These are phyloP conservation scores for Cyclotella sp. DNA, from an alignment of 108 stramenopile species.

Conservation along the genomic window DNA sequence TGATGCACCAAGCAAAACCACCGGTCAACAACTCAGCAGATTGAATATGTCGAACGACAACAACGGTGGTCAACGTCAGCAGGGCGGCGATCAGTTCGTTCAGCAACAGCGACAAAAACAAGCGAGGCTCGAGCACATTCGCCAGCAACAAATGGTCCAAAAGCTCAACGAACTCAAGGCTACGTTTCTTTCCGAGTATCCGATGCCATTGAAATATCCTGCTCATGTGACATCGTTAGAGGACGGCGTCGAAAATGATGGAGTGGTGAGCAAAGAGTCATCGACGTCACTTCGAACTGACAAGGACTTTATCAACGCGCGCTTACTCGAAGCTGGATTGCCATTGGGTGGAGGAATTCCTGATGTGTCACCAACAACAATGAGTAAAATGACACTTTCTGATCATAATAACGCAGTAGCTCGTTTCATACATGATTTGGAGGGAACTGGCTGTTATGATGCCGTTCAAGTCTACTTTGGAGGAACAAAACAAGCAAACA, in stretches of 20 bases:
- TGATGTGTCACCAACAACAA: slow-evolving; percentile 26
- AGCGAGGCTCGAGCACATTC: not conserved
- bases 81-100: not conserved
- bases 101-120: slow-evolving; percentile 20
- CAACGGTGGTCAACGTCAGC: not conserved
- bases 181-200: slow-evolving; percentile 23
- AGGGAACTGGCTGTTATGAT: slow-evolving; percentile 73
- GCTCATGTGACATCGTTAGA: slow-evolving; percentile 11
- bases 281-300: slow-evolving; percentile 48
- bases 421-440: slow-evolving; percentile 61
- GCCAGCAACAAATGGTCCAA: slow-evolving; percentile 8
- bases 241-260: not conserved
- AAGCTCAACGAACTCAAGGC: slow-evolving; percentile 27
- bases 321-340: slow-evolving; percentile 75
- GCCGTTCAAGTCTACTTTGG: slow-evolving; percentile 67
- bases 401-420: slow-evolving; percentile 28
- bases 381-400: slow-evolving; percentile 40
- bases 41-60: not conserved
- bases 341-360: slow-evolving; percentile 58
- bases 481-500: slow-evolving; percentile 3
- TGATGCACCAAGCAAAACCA: too few species aligned
- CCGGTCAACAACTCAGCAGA: not conserved
- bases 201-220: slow-evolving; percentile 39
- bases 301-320: slow-evolving; percentile 68
- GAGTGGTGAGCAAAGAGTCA: not conserved